Percentiles rank a stretch among this genome's conserved stretches.
Evolutionary conservation across 2,329 filamentous ascomycete species (phyloP).

Genomic region (Mycocentrospora acerina): DNA sequence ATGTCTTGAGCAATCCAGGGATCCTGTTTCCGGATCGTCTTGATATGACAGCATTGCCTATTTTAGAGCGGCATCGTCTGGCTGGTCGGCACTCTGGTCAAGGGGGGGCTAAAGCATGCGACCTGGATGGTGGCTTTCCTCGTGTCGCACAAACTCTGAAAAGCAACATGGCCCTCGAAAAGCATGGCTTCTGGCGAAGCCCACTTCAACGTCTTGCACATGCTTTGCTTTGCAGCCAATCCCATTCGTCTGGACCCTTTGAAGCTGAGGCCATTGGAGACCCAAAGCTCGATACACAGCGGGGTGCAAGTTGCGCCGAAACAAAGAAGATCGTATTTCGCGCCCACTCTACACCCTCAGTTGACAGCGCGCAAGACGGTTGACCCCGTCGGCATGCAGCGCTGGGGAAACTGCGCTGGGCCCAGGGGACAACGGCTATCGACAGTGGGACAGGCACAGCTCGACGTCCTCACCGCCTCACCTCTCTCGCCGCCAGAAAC

Average conservation of each 20-base stretch:
- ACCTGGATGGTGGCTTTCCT: slow-evolving; percentile 16
- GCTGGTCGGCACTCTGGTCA: slow-evolving; percentile 14
- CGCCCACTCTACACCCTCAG: no score
- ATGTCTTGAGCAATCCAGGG: slow-evolving; percentile 32
- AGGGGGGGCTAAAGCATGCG: slow-evolving; percentile 23
- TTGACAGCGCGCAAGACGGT: no score
- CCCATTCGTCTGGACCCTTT: slow-evolving; percentile 2
- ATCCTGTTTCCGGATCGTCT: slow-evolving; percentile 22
- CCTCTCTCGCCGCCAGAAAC: slow-evolving; percentile 5
- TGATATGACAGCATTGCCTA: slow-evolving; percentile 39
- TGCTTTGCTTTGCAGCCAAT: slow-evolving; percentile 12
- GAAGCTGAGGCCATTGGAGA: no score
- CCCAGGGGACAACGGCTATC: slow-evolving; percentile 20
- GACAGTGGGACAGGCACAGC: no score
- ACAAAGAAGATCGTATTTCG: no score
- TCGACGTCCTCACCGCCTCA: slow-evolving; percentile 32
- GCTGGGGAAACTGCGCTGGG: slow-evolving; percentile 17
- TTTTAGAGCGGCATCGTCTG: slow-evolving; percentile 21
- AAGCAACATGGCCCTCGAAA: slow-evolving; percentile 3
- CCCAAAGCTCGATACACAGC: no score
- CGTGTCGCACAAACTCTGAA: slow-evolving; percentile 15
- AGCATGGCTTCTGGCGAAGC: slow-evolving; percentile 14
- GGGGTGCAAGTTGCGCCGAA: no score
- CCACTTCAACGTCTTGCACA: slow-evolving; percentile 18
- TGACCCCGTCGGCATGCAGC: no score